Evolutionary conservation across 2,329 filamentous ascomycete genomes (phyloP).

Genomic region (Cladosporium sp.): DNA sequence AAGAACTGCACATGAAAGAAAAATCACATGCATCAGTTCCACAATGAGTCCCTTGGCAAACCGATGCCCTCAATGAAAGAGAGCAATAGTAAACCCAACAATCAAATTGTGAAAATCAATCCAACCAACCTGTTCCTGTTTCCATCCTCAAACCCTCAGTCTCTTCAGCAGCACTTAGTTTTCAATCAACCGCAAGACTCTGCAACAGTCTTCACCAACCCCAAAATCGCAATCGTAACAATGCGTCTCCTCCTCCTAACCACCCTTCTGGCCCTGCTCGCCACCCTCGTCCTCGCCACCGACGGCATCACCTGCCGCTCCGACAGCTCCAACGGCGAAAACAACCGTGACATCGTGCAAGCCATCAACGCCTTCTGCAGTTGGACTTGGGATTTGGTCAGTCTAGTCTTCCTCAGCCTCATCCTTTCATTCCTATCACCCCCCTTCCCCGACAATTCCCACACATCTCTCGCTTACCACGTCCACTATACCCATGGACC

Average conservation of each 20-base stretch:
- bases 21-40: background rate
- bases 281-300: background rate
- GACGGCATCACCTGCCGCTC: background rate
- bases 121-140: too few relatives aligned
- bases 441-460: rapidly evolving
- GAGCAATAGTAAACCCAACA: background rate
- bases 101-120: background rate
- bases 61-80: background rate
- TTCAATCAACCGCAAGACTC: background rate
- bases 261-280: background rate
- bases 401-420: background rate
- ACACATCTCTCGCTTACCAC: background rate
- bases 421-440: background rate
- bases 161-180: background rate
- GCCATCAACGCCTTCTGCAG: background rate
- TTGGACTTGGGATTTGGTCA: background rate
- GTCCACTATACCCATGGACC: background rate
- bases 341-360: background rate
- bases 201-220: background rate
- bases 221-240: background rate
- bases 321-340: background rate
- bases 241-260: background rate
- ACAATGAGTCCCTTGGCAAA: background rate
- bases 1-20: background rate
- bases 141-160: background rate